Percentiles rank a stretch among this genome's conserved stretches.
phyloP scores from a whole-genome alignment of 257 asterid species.

The Gynochthodes officinalis region DNA sequence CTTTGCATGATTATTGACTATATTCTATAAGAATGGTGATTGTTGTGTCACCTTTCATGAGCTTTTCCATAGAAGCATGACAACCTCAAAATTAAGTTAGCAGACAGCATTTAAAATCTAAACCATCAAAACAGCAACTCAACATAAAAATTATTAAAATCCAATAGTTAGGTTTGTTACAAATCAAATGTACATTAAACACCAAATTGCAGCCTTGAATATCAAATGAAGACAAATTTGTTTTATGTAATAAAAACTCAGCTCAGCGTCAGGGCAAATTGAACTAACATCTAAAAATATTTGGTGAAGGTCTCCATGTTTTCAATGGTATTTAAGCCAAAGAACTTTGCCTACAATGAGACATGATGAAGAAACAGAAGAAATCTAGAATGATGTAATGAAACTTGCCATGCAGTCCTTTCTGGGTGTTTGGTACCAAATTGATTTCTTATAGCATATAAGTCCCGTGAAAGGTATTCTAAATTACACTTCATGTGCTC shows the following conservation, averaged over 20 bases:
- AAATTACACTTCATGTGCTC: not conserved
- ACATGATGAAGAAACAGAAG: not conserved
- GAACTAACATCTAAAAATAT: not conserved
- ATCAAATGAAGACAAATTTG: not conserved
- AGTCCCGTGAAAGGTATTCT: slow-evolving; percentile 5
- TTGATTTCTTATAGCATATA: not conserved
- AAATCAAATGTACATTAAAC: not conserved
- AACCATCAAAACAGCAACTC: not conserved
- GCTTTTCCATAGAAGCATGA: not conserved
- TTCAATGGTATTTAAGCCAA: not conserved
- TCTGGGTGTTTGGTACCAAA: not conserved
- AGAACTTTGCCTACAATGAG: not conserved
- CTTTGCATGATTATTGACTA: not conserved
- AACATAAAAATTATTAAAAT: not conserved
- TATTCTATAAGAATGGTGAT: not conserved
- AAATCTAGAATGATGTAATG: not conserved
- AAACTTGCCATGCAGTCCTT: not conserved
- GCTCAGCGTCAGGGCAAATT: not conserved
- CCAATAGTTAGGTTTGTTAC: not conserved
- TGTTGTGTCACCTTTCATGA: not conserved
- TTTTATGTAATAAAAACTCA: not conserved
- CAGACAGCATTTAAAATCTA: not conserved
- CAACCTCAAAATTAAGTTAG: not conserved
- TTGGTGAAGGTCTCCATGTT: not conserved
- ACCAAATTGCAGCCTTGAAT: not conserved